These are phyloP conservation scores for Suillus hirtellus DNA, from an alignment of 768 basidiomycete species.

Conservation along the genomic window DNA sequence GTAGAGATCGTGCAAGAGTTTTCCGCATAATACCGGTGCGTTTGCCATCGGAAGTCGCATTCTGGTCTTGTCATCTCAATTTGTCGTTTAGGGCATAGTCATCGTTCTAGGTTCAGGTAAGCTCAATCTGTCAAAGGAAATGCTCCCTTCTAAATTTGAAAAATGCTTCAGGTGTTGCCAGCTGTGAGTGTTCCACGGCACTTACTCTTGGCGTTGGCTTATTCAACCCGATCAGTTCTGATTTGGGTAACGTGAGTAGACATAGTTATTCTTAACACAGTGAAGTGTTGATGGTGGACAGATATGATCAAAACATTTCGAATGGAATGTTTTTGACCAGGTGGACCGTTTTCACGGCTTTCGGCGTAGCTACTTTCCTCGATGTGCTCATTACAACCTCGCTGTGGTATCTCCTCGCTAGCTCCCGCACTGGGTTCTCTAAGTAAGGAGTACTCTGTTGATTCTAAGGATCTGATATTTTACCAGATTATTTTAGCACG, in stretches of 20 bases:
- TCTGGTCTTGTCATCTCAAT: not conserved
- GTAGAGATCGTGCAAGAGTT: not conserved
- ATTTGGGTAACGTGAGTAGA: not conserved
- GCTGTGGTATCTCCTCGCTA: constrained; percentile 8
- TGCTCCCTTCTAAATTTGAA: not conserved
- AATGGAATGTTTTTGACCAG: not conserved
- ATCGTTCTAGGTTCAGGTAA: not conserved
- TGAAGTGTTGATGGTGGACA: not conserved
- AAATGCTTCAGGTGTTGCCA: not conserved
- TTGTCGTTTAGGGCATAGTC: not conserved
- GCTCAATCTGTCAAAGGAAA: not conserved
- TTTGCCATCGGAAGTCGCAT: not conserved
- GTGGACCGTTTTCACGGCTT: not conserved
- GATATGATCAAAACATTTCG: not conserved
- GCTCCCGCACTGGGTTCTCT: constrained; percentile 1
- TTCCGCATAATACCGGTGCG: constrained; percentile 5
- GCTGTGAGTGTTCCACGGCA: not conserved
- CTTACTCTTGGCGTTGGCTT: not conserved
- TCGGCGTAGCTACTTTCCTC: not conserved
- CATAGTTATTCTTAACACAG: not conserved
- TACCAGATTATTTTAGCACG: not conserved
- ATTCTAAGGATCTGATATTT: not conserved
- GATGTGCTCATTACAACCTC: not conserved
- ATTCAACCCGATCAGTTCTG: constrained; percentile 2
- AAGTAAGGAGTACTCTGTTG: not conserved